Base-by-base conservation (phyloP, 2,329 filamentous ascomycete genomes). In the Gremmenia infestans region DNA sequence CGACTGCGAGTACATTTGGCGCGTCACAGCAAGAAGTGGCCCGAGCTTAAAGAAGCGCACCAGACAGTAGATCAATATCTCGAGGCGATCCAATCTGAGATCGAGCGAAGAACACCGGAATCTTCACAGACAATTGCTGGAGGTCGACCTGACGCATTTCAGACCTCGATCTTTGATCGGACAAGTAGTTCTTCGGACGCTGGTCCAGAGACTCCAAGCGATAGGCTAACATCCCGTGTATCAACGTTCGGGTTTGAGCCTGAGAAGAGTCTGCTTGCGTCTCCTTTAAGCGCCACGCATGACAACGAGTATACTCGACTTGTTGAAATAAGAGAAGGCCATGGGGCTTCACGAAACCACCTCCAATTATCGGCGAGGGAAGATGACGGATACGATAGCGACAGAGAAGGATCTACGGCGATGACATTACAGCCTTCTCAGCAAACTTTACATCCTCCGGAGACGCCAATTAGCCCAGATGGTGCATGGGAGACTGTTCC, bases 141-240 rank as follows among this genome's bases (percentile, higher is more conserved):
- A 22, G 72, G 71, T 3, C 67, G 65, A 7, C 64, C 59, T 15
- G 68, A 69, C 0, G 60, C 66, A 5, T 66, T 68, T 32, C 70
- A 73, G 32, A 64, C 70, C 0, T 81, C 78, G 0, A 76, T 81
- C 1, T 81, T 81, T 54, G 78, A 81, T 58, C 72, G 76, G 19
- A 72, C 74, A 3, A 78, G 74, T 57, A 78, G 74, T 55, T 67
- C 75, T 7, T 81, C 78, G 0, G 77, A 79, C 55, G 72, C 72
- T 5, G 74, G 76, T 22, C 74, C 76, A 0, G 71, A 72, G n/a
- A 75, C 73, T 0, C 71, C 74, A 8, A 53, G 59, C 1, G 66
- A 69, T 5, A 72, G 47, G 8, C 55, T 23, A 14, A 17, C 22
- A 19, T 45, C 42, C 22, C 15, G 12, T 45, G 42, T 45, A 22